Base-by-base conservation (phyloP, 1,284 basidiomycete species). In the Microbotryum scabiosae region DNA sequence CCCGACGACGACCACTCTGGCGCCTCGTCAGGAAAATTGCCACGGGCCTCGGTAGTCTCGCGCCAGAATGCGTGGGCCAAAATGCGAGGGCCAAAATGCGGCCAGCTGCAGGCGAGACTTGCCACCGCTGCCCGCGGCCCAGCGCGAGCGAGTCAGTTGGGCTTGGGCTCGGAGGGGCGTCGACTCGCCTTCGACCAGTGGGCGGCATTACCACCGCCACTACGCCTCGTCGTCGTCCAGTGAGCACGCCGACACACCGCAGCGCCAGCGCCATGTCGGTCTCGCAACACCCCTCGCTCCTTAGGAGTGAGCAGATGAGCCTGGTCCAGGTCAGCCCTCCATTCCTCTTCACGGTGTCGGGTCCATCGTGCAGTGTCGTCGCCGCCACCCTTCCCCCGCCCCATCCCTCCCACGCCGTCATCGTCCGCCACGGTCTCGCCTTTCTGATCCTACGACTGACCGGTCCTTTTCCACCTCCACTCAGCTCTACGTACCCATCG, bases 401-500 rank as follows among this genome's bases (percentile, higher is more conserved):
- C 23, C 5, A 7, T 45, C n/a, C 1, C 9, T 30, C 47, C 0
- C 47, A 23, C 28, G 20, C 28, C 23, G 12, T 23, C 47, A 14
- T 16, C 14, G 20, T 14, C 18, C 23, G 23, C 14, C 47, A 9
- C 12, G 46, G 46, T 8, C 46, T 5, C 23, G 2, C 47, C 3
- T 23, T 26, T 4, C 16, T 9, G 12, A 48, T 16, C 47, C 21
- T 2, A 14, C 47, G 16, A 49, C 47, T 49, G 47, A 49, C 47
- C 36, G 3, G 3, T 49, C 14, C 21, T 26, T 49, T 8, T 21
- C 20, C 1, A 23, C 10, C n/a, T 21, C 20, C 78, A 88, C 97
- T 70, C 93, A 98, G 82, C 85, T 99, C 74, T 96, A 94, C 77
- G 88, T 97, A 71, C 96, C 96, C 54, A 88, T 89, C 53, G 96